A percentile compares a stretch with the other conserved stretches of the same genome.
Conservation (phyloP, 139 green algal species). For the Bryopsis sp. region DNA sequence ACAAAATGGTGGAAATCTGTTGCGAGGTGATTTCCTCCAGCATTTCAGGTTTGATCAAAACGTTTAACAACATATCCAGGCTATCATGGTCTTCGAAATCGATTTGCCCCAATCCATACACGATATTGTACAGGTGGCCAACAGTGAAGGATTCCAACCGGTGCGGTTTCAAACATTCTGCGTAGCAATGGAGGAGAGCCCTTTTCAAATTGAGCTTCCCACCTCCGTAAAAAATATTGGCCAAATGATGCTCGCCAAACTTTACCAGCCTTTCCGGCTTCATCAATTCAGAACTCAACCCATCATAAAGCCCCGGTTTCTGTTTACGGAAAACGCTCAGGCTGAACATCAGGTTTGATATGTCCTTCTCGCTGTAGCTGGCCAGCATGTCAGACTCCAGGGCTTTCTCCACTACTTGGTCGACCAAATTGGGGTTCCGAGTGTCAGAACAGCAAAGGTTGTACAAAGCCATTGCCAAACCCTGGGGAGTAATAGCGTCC, state of each 20-base stretch:
- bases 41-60: background rate
- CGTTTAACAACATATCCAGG: background rate
- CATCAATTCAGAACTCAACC: background rate
- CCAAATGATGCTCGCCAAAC: background rate
- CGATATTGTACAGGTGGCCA: background rate
- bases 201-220: background rate
- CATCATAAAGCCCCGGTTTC: background rate
- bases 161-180: background rate
- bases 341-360: slow-evolving; percentile 10
- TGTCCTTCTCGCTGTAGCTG: background rate
- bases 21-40: background rate
- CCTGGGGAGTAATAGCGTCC: background rate
- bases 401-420: background rate
- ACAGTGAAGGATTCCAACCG: background rate
- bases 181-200: background rate
- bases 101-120: slow-evolving; percentile 1
- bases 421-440: background rate
- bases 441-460: background rate
- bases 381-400: background rate
- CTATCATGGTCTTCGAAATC: background rate
- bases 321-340: background rate
- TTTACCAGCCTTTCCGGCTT: background rate
- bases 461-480: slow-evolving; percentile 1
- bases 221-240: slow-evolving; percentile 6
- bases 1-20: slow-evolving; percentile 4